Evolutionary conservation across 2,329 filamentous ascomycete genomes (phyloP).

Genomic region (Ophiostoma himal-ulmi): DNA sequence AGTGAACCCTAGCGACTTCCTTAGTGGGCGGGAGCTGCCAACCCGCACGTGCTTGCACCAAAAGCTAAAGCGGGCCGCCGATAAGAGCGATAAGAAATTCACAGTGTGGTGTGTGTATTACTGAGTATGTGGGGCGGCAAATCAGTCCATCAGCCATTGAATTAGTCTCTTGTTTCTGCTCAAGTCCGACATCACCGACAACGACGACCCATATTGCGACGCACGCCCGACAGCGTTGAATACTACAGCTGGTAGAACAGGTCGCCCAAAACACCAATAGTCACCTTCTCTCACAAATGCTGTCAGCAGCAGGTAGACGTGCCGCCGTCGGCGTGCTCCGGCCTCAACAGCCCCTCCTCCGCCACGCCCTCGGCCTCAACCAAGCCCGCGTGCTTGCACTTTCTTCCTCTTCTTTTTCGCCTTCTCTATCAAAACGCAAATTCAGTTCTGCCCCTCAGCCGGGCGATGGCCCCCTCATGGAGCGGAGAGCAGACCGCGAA

Average conservation of each 20-base stretch:
- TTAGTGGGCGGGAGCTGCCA: not conserved
- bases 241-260: not conserved
- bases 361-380: constrained; percentile 11
- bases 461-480: constrained; percentile 59
- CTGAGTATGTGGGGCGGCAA: constrained; percentile 13
- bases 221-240: not conserved
- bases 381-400: constrained; percentile 4
- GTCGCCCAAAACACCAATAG: not conserved
- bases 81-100: constrained; percentile 15
- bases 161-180: not conserved
- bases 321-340: constrained; percentile 21
- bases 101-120: not conserved
- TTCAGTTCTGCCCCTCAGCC: constrained; percentile 49
- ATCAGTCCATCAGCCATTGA: constrained; percentile 16
- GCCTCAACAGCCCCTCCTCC: constrained; percentile 16
- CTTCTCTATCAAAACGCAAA: not conserved
- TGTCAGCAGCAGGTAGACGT: constrained; percentile 22
- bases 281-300: constrained; percentile 16
- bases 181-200: not conserved
- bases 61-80: not conserved
- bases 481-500: constrained; percentile 59
- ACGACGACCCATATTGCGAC: not conserved
- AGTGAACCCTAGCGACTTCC: not conserved
- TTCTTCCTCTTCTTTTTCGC: constrained; percentile 11
- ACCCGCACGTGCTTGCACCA: constrained; percentile 15